These are phyloP conservation scores for Auriscalpium microsporum DNA, from an alignment of 768 basidiomycete species.

Conservation along the genomic window DNA sequence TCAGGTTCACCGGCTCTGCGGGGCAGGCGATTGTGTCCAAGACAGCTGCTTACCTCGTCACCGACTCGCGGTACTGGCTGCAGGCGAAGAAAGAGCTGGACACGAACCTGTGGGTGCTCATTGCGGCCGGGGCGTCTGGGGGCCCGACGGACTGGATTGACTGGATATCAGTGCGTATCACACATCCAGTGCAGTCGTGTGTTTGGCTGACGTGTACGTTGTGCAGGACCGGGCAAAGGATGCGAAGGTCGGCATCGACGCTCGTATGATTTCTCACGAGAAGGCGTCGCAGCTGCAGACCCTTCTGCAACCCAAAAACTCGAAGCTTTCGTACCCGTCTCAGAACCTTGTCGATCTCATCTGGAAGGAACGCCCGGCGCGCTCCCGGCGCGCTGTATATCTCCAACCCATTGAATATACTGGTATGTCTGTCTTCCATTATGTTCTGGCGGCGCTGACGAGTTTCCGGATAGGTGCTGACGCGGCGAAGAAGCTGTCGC, in stretches of 20 bases:
- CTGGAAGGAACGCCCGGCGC: constrained; percentile 71
- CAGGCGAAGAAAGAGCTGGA: constrained; percentile 69
- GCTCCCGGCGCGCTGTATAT: constrained; percentile 56
- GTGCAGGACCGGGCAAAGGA: constrained; percentile 33
- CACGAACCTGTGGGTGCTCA: constrained; percentile 57
- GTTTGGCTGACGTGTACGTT: not conserved
- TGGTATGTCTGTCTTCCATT: constrained; percentile 27
- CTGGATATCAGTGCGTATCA: constrained; percentile 37
- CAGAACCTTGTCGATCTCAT: constrained; percentile 78
- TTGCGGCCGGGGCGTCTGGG: constrained; percentile 44
- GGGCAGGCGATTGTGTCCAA: constrained; percentile 66
- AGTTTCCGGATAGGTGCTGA: constrained; percentile 36
- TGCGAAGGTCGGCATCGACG: constrained; percentile 71
- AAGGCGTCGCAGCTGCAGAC: constrained; percentile 53
- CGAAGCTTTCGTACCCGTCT: constrained; percentile 71
- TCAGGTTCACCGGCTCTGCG: constrained; percentile 55
- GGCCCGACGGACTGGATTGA: constrained; percentile 71
- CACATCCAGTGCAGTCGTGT: too few relatives aligned
- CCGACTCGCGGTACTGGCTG: constrained; percentile 78
- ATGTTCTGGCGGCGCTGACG: not conserved
- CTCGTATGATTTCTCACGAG: constrained; percentile 72
- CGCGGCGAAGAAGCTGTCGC: constrained; percentile 59
- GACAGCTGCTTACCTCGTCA: constrained; percentile 62
- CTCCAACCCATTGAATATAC: constrained; percentile 67
- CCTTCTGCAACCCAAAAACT: constrained; percentile 42